Percentiles rank a stretch among this genome's conserved stretches.
Evolutionary conservation across 805 yeast genomes (phyloP).

Genomic region (Hanseniaspora valbyensis): DNA sequence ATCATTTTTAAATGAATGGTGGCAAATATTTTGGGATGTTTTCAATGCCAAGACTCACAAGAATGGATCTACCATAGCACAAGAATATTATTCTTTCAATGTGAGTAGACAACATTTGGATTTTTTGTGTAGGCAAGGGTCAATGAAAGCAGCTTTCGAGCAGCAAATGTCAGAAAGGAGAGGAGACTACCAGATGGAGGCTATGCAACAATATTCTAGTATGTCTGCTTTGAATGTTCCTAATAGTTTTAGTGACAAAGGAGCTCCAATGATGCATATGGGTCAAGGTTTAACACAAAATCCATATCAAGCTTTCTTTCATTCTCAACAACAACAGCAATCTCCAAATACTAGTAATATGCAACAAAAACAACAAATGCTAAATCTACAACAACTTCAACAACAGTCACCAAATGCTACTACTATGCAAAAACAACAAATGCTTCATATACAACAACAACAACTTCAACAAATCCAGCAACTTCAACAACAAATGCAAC

Average conservation of each 20-base stretch:
- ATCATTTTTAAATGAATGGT: slow-evolving; percentile 86
- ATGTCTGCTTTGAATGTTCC: neutral
- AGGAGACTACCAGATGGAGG: slow-evolving; percentile 30
- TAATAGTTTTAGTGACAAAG: neutral
- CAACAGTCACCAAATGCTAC: slow-evolving; percentile 14
- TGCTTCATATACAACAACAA: slow-evolving; percentile 13
- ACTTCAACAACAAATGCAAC: slow-evolving; percentile 18
- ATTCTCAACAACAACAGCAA: slow-evolving; percentile 8
- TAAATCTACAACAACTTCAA: no score
- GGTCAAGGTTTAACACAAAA: no score
- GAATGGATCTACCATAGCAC: slow-evolving; percentile 52
- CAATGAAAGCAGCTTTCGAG: slow-evolving; percentile 36
- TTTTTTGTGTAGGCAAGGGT: slow-evolving; percentile 38
- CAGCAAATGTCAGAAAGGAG: slow-evolving; percentile 34
- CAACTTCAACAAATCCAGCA: slow-evolving; percentile 20
- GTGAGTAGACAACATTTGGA: slow-evolving; percentile 49
- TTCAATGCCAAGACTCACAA: slow-evolving; percentile 68
- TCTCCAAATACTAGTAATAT: slow-evolving; percentile 15
- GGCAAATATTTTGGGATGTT: slow-evolving; percentile 93
- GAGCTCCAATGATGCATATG: no score
- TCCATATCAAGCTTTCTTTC: neutral
- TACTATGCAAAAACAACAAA: slow-evolving; percentile 17
- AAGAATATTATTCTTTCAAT: slow-evolving; percentile 59
- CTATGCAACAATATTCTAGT: slow-evolving; percentile 23
- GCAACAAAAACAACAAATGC: slow-evolving; percentile 11